phyloP scores from a whole-genome alignment of 805 yeast genomes.

The Suhomyces prunicola region DNA sequence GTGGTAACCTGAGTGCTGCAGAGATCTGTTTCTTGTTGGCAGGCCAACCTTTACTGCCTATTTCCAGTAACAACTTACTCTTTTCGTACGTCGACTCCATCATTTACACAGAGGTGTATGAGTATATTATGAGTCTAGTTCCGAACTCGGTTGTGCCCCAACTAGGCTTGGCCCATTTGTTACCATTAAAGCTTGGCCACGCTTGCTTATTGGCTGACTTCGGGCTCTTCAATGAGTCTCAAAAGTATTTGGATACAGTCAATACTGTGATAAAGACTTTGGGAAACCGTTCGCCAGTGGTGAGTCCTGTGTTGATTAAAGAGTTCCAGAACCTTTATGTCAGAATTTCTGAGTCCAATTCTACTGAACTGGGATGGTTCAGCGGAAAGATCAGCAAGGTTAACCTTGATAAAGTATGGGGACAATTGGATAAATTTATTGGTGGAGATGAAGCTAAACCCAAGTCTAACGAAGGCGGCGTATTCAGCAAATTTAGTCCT shows the following conservation, averaged over 20 bases:
- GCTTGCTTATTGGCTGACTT: conserved; percentile 68
- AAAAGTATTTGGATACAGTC: conserved; percentile 58
- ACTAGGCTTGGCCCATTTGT: conserved; percentile 49
- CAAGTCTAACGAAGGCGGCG: conserved; percentile 45
- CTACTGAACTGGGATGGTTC: conserved; percentile 66
- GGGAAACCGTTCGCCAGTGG: conserved; percentile 29
- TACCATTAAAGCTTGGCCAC: conserved; percentile 61
- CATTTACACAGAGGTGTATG: conserved; percentile 68
- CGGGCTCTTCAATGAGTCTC: conserved; percentile 57
- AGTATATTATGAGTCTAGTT: conserved; percentile 39
- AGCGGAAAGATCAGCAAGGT: conserved; percentile 54
- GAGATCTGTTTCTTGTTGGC: conserved; percentile 47
- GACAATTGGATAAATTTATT: conserved; percentile 82
- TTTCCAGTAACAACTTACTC: conserved; percentile 18
- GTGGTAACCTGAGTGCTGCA: conserved; percentile 34
- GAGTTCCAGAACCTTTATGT: conserved; percentile 40
- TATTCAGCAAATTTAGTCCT: conserved; percentile 71
- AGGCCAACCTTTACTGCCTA: conserved; percentile 41
- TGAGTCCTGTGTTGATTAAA: conserved; percentile 18
- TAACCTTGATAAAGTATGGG: conserved; percentile 81
- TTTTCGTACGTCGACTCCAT: conserved; percentile 42
- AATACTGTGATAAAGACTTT: conserved; percentile 26
- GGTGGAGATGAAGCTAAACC: conserved; percentile 66
- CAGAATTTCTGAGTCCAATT: conserved; percentile 43
- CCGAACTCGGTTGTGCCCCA: conserved; percentile 28